Percentiles rank a stretch among this genome's conserved stretches.
phyloP scores from a whole-genome alignment of 2,329 filamentous ascomycete species.

The Aspergillus glaucus region DNA sequence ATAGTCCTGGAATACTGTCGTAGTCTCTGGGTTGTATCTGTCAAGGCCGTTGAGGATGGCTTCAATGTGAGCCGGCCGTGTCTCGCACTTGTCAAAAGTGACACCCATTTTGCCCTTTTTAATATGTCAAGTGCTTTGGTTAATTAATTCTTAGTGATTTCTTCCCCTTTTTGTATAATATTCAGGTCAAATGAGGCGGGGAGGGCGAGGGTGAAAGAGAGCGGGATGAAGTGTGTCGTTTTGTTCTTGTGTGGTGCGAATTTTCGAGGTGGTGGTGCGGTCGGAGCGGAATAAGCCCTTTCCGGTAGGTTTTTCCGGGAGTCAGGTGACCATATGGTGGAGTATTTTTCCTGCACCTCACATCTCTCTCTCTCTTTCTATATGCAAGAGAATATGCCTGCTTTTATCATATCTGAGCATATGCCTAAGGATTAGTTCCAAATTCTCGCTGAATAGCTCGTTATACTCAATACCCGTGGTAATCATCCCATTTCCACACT shows the following conservation, averaged over 20 bases:
- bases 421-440: too few species aligned
- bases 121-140: slow-evolving; percentile 4
- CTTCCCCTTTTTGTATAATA: neutral
- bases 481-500: too few species aligned
- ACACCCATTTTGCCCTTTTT: slow-evolving; percentile 21
- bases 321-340: neutral
- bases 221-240: neutral
- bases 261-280: slow-evolving; percentile 12
- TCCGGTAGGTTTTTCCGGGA: slow-evolving; percentile 4
- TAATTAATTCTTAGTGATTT: neutral
- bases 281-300: neutral
- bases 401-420: too few species aligned
- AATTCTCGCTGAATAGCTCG: too few species aligned
- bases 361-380: too few species aligned
- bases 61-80: slow-evolving; percentile 87
- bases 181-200: neutral
- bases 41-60: slow-evolving; percentile 94
- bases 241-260: slow-evolving; percentile 13
- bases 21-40: slow-evolving; percentile 97
- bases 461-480: too few species aligned
- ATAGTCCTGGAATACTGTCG: slow-evolving; percentile 87
- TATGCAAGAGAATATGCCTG: too few species aligned
- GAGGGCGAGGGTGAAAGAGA: neutral
- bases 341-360: neutral
- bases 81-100: slow-evolving; percentile 78